phyloP scores from a whole-genome alignment of 805 yeast species.

The Metahyphopichia silvanorum region DNA sequence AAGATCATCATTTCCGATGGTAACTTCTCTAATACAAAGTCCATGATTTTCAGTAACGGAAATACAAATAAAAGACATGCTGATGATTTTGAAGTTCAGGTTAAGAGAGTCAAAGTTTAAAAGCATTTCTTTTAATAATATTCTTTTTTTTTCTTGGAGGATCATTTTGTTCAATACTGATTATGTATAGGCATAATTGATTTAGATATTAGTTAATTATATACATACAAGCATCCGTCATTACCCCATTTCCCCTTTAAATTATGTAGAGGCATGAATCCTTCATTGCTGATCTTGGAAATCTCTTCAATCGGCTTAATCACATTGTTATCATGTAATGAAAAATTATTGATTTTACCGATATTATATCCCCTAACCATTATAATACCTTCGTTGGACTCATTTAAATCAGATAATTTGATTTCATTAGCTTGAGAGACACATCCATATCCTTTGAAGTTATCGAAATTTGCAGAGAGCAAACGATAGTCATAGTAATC shows the following conservation, averaged over 20 bases:
- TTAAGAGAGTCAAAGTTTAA: too few species aligned
- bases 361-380: constrained; percentile 63
- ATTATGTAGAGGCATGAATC: constrained; percentile 43
- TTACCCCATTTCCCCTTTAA: constrained; percentile 59
- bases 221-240: constrained; percentile 68
- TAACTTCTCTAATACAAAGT: too few species aligned
- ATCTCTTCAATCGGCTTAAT: constrained; percentile 4
- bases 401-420: constrained; percentile 42
- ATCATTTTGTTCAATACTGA: too few species aligned
- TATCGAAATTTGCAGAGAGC: constrained; percentile 18
- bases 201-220: too few species aligned
- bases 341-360: constrained; percentile 41
- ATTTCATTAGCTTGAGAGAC: constrained; percentile 58
- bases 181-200: too few species aligned
- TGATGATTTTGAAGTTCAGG: too few species aligned
- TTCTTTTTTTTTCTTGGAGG: too few species aligned
- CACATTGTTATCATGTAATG: constrained; percentile 6
- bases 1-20: too few species aligned
- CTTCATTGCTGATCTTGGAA: constrained; percentile 19
- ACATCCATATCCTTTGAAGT: constrained; percentile 49
- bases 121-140: too few species aligned
- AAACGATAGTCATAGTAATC: constrained; percentile 63
- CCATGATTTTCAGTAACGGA: too few species aligned
- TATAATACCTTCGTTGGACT: constrained; percentile 41
- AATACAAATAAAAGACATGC: too few species aligned